Conservation (phyloP, 352 stramenopile species). For the Salisapilia sapeloensis region DNA sequence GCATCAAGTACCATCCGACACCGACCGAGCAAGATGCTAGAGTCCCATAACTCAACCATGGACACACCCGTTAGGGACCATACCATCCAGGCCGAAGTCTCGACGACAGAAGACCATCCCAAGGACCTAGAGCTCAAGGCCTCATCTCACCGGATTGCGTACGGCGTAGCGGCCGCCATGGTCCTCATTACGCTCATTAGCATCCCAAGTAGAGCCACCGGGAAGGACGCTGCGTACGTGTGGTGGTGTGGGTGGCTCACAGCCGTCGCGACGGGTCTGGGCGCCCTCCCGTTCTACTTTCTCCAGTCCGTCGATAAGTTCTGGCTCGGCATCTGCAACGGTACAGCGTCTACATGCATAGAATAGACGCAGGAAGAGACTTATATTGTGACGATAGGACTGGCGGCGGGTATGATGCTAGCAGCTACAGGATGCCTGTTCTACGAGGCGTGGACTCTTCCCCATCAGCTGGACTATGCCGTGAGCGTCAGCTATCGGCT, state of each 20-base stretch:
- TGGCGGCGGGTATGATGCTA: conserved; percentile 98
- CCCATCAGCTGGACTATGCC: conserved; percentile 46
- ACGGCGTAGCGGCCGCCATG: conserved; percentile 26
- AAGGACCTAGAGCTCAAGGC: conserved; percentile 9
- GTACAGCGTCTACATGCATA: conserved; percentile 1
- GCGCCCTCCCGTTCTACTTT: conserved; percentile 91
- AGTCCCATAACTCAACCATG: no score
- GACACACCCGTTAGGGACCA: no score
- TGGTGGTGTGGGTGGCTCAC: conserved; percentile 98
- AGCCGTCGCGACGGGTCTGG: conserved; percentile 88
- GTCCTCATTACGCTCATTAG: conserved; percentile 50
- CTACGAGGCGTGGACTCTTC: conserved; percentile 82
- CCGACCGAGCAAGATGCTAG: no score
- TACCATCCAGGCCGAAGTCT: no score
- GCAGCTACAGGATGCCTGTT: conserved; percentile 91
- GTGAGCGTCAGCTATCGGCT: conserved; percentile 69
- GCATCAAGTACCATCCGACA: no score
- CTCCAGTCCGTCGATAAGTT: conserved; percentile 86
- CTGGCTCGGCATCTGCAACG: conserved; percentile 90
- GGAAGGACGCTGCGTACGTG: conserved; percentile 79
- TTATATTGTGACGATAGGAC: conserved; percentile 11
- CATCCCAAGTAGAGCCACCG: conserved; percentile 14
- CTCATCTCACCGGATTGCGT: conserved; percentile 14
- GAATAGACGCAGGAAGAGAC: no score
- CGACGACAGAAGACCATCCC: no score